These are phyloP conservation scores for Anthracocystis walkeri DNA, from an alignment of 1,284 basidiomycete species.

Conservation along the genomic window DNA sequence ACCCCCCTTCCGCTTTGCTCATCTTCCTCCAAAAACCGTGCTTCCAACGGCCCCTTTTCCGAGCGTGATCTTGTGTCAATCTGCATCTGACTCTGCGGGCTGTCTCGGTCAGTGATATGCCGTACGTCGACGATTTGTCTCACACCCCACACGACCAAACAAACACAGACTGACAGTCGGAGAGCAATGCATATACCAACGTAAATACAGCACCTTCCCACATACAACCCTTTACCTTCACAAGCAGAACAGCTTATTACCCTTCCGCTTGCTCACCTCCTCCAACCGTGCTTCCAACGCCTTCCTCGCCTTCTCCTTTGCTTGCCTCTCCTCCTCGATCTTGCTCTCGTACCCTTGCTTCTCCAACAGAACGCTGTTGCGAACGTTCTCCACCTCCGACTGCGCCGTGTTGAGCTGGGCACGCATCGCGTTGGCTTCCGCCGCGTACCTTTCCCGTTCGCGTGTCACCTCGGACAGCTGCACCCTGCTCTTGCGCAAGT, in stretches of 20 bases:
- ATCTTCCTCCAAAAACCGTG: no score
- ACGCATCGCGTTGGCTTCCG: constrained; percentile 58
- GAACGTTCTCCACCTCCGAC: constrained; percentile 57
- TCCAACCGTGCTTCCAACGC: constrained; percentile 61
- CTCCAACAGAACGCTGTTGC: constrained; percentile 57
- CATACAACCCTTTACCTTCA: constrained; percentile 17
- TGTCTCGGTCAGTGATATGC: no score
- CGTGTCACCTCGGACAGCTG: constrained; percentile 63
- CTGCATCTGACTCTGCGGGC: no score
- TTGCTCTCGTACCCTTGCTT: constrained; percentile 61
- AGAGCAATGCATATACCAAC: no score
- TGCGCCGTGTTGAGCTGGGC: constrained; percentile 55
- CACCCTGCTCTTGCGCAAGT: constrained; percentile 63
- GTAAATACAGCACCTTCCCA: constrained; percentile 4
- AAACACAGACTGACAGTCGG: no score
- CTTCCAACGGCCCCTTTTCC: no score
- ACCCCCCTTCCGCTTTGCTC: no score
- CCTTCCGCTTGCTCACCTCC: constrained; percentile 62
- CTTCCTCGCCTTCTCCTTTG: constrained; percentile 59
- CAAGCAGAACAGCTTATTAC: constrained; percentile 60
- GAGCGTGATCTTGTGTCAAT: no score
- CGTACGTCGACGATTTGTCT: no score
- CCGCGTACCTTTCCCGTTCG: constrained; percentile 56
- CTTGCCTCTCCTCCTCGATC: constrained; percentile 57
- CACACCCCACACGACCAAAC: no score